Evolutionary conservation across 345 rosid species (phyloP).

Genomic region (Euphorbia lathyris): DNA sequence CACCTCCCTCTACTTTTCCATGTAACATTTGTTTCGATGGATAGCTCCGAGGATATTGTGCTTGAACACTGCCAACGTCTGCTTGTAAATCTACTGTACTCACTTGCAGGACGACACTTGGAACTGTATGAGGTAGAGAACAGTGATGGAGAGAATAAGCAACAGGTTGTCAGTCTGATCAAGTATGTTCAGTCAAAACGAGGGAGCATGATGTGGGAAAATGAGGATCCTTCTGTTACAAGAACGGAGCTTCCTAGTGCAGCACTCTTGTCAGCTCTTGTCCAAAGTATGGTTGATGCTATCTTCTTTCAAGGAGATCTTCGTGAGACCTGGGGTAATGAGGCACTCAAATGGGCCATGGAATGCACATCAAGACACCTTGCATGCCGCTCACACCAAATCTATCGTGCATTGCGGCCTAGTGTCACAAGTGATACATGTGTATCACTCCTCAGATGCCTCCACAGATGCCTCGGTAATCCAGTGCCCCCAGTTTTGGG

Average conservation of each 20-base stretch:
- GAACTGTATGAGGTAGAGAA: constrained; percentile 96
- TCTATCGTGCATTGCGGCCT: constrained; percentile 93
- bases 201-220: constrained; percentile 99
- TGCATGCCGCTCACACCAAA: constrained; percentile 98
- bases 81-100: constrained; percentile 91
- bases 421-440: constrained; percentile 92
- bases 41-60: constrained; percentile 98
- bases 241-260: constrained; percentile 95
- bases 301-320: constrained; percentile 99
- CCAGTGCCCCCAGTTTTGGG: constrained; percentile 95
- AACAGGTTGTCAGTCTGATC: constrained; percentile 92
- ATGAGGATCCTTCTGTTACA: constrained; percentile 86
- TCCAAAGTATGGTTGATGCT: constrained; percentile 99
- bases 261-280: constrained; percentile 90
- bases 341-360: constrained; percentile 99
- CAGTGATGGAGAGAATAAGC: constrained; percentile 94
- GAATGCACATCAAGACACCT: constrained; percentile 99
- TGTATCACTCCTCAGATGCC: constrained; percentile 90
- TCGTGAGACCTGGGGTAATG: constrained; percentile 96
- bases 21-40: constrained; percentile 99
- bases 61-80: constrained; percentile 98
- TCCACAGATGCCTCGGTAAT: constrained; percentile 93
- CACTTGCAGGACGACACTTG: constrained; percentile 97
- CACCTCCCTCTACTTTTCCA: constrained; percentile 97
- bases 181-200: constrained; percentile 98